Evolutionary conservation across 2,329 filamentous ascomycete genomes (phyloP), one percentile per base, ranked within the genome.

Genomic region (Biscogniauxia sp.): DNA sequence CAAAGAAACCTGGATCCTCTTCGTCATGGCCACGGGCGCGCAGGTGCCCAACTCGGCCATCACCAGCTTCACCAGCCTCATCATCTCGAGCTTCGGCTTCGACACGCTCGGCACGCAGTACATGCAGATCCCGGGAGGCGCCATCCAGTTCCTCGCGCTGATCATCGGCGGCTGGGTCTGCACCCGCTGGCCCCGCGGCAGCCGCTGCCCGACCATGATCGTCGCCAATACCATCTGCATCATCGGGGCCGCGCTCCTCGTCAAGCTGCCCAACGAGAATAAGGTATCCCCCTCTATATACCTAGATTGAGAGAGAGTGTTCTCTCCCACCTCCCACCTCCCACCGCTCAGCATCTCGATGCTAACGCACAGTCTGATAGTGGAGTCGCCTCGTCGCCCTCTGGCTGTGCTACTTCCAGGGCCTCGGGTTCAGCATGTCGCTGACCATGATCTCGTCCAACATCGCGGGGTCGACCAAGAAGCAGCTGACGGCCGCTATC

Each of bases 51-150:
- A 86, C 58, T 79, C 82, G 0, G 84, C 83, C 0, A 68, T 86
- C 49, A 86, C 84, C 0, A 83, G 77, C 76, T 72, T 72, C 58
- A 68, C 70, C 4, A 68, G 65, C 54, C 19, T 57, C 26, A 72
- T 72, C 60, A 68, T 72, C 55, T 51, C 41, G n/a, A 67, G 65
- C 50, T 72, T 72, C 58, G 68, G 69, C 51, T 72, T 83, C 65
- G 78, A 79, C 55, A 80, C 79, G 0, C 72, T 84, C 1, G 79
- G 80, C 3, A 81, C 81, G 0, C 82, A 85, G 61, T 84, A 85
- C 61, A 79, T 87, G 9, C 83, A 86, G 63, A 87, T 88, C 57
- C 84, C 84, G 0, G 84, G 83, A 17, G 84, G 83, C 20, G 83
- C 80, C 0, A 78, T 87, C 0, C 82, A 86, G 61, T 84, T 86